phyloP scores from a whole-genome alignment of 352 stramenopile genomes.

The Phytophthora europaea region DNA sequence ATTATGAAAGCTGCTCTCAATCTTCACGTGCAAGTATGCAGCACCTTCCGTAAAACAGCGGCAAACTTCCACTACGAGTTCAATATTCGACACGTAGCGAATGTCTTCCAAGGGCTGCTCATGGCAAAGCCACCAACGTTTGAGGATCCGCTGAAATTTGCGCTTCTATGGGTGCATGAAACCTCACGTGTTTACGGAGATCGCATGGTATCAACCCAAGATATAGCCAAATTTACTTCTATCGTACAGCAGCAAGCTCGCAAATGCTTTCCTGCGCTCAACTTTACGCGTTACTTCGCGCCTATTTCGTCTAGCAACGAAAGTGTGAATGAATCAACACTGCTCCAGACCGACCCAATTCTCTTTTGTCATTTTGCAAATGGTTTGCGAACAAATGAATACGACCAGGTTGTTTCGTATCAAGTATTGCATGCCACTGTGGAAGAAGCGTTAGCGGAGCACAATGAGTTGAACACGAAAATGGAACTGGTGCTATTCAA shows the following conservation, averaged over 20 bases:
- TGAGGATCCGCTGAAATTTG: conserved; percentile 92
- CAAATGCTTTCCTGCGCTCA: conserved; percentile 94
- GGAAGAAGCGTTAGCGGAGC: conserved; percentile 92
- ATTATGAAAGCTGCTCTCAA: conserved; percentile 91
- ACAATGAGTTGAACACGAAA: conserved; percentile 94
- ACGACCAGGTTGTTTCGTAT: conserved; percentile 92
- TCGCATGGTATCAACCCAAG: conserved; percentile 86
- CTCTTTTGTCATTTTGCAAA: conserved; percentile 96
- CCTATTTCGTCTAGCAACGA: conserved; percentile 34
- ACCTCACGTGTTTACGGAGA: conserved; percentile 96
- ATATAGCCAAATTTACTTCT: conserved; percentile 90
- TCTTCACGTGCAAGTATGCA: conserved; percentile 86
- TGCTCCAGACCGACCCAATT: conserved; percentile 81
- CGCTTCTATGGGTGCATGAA: conserved; percentile 97
- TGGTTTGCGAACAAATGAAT: conserved; percentile 88
- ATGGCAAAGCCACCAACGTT: conserved; percentile 88
- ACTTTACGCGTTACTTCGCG: conserved; percentile 92
- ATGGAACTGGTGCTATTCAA: conserved; percentile 98
- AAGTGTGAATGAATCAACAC: conserved; percentile 28
- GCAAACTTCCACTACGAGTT: conserved; percentile 99
- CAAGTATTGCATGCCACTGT: conserved; percentile 74
- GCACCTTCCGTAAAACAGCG: conserved; percentile 93
- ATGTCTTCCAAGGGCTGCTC: conserved; percentile 96
- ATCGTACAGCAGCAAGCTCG: conserved; percentile 92
- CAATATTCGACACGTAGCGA: conserved; percentile 96